Base-by-base conservation (phyloP, 345 rosid species). In the Combretum micranthum region DNA sequence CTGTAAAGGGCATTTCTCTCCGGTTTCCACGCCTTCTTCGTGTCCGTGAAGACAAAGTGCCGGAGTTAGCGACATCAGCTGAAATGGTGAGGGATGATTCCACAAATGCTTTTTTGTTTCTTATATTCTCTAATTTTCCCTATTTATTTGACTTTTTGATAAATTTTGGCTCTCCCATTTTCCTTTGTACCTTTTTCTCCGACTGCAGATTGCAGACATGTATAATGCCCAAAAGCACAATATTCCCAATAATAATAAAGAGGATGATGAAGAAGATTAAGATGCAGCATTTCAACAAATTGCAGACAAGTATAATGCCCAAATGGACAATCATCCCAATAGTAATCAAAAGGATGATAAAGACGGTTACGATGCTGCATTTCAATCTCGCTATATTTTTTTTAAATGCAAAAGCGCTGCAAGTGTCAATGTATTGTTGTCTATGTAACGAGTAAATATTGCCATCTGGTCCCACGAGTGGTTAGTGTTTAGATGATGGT, bases 21-120 rank as follows among this genome's bases (percentile, higher is more conserved):
- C 87, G 94, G 20, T 93, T 89, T 78, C 95, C 99, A 23, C 92
- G 95, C 16, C 71, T 93, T 32, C 50, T 93, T 32, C 89, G 85
- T 53, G 90, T 89, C 68, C 73, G 96, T 23, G 86, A 79, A 68
- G 99, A 93, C 57, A 89, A 89, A 77, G 61, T 71, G 42, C 97
- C 96, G 18, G 96, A 89, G 76, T 73, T 78, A 47, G 94, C 94
- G 50, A 69, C 96, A 59, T 76, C 97, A 55, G 74, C 97, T 10
- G 94, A 85, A 55, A 94, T 83, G 96, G 97, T 93, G 60, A 74
- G 69, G 47, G 47, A 39, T 21, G 11, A 44, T 57, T 12, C 50
- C 54, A 20, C 16, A 67, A 39, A 15, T 42, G 23, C 23, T 21
- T 26, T 20, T 12, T 26, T 48, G 39, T 47, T 60, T 37, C 50